A percentile compares a stretch with the other conserved stretches of the same genome.
Conservation (phyloP, 2,329 filamentous ascomycete genomes). For the Xylariaceae sp. region DNA sequence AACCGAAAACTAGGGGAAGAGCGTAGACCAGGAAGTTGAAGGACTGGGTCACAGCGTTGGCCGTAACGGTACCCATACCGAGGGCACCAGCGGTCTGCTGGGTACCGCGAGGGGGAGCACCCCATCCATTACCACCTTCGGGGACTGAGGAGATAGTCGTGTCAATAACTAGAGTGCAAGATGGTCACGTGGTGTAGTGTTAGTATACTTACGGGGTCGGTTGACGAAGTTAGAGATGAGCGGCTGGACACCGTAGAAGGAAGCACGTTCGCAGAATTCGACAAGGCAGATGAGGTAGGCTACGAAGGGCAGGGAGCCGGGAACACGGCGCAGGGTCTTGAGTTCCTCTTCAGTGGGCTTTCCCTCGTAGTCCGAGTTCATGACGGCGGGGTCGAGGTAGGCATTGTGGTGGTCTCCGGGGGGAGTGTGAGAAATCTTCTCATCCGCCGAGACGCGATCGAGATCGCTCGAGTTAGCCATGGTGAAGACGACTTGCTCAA, state of each 20-base stretch:
- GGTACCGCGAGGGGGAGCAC: conserved; percentile 37
- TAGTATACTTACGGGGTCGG: conserved; percentile 35
- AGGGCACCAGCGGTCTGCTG: conserved; percentile 53
- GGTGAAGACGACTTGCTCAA: conserved; percentile 10
- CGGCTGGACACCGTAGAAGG: conserved; percentile 53
- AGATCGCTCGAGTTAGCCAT: conserved; percentile 21
- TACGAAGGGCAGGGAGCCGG: conserved; percentile 46
- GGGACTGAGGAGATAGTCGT: conserved; percentile 38
- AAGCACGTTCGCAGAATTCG: conserved; percentile 57
- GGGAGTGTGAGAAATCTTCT: conserved; percentile 24
- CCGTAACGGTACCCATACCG: conserved; percentile 49
- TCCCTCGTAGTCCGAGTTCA: conserved; percentile 31
- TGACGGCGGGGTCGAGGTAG: conserved; percentile 24
- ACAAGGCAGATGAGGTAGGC: conserved; percentile 55
- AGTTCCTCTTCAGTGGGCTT: conserved; percentile 45
- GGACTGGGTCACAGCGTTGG: conserved; percentile 48
- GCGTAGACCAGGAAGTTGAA: conserved; percentile 55
- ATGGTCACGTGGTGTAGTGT: neutral
- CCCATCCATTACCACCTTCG: conserved; percentile 41
- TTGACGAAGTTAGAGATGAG: conserved; percentile 59
- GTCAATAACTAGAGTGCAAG: conserved; percentile 3
- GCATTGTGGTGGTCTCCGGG: conserved; percentile 23
- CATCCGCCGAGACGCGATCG: conserved; percentile 20
- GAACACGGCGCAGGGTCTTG: conserved; percentile 35
- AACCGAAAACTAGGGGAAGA: conserved; percentile 50